Percentiles rank a stretch among this genome's conserved stretches.
Conservation (phyloP, 768 basidiomycete species). For the Mycena vitilis region DNA sequence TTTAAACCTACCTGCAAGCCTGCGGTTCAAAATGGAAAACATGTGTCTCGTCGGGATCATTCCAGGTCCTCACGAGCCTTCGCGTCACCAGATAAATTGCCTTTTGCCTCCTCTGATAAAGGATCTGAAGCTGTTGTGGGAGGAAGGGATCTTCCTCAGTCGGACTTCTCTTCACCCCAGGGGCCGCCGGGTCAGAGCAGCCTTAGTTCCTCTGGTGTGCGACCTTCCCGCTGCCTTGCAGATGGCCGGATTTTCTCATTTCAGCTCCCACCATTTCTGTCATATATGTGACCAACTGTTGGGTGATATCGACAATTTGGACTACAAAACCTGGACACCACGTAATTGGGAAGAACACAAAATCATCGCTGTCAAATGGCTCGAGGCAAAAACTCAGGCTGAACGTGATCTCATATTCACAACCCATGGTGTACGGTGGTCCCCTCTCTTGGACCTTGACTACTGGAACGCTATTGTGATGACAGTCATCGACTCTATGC, state of each 20-base stretch:
- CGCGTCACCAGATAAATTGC: constrained; percentile 39
- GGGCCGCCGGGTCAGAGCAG: constrained; percentile 23
- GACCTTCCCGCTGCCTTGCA: constrained; percentile 46
- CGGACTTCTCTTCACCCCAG: neutral
- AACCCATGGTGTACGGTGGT: too few species aligned
- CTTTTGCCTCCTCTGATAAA: constrained; percentile 44
- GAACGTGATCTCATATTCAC: too few species aligned
- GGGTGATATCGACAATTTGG: too few species aligned
- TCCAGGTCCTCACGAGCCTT: constrained; percentile 49
- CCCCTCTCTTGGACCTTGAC: too few species aligned
- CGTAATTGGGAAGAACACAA: too few species aligned
- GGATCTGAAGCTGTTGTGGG: constrained; percentile 43
- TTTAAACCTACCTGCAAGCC: constrained; percentile 48
- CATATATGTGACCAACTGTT: too few species aligned
- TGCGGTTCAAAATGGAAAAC: constrained; percentile 47
- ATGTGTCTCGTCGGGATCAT: constrained; percentile 50
- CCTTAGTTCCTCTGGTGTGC: constrained; percentile 39
- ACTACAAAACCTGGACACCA: too few species aligned
- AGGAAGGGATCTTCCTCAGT: constrained; percentile 41
- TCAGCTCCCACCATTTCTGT: neutral
- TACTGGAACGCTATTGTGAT: too few species aligned
- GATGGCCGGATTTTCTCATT: constrained; percentile 39
- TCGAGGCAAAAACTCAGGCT: too few species aligned
- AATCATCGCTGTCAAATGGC: too few species aligned
- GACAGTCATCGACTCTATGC: too few species aligned